phyloP scores from a whole-genome alignment of 805 yeast genomes.

The Kurtzmaniella cleridarum region DNA sequence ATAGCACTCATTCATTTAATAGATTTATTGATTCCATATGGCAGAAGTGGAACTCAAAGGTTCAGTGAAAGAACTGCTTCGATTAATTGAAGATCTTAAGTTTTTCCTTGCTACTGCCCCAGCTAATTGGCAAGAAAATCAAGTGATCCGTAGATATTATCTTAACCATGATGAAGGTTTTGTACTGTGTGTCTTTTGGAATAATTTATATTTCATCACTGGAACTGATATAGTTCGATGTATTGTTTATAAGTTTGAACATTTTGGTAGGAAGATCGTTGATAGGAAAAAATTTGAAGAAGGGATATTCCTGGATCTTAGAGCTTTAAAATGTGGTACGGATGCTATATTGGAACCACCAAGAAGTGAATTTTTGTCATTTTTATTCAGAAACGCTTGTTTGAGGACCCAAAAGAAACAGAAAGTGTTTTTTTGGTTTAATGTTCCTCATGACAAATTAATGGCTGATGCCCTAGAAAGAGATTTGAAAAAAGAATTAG shows the following conservation, averaged over 20 bases:
- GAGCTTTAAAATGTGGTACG: constrained; percentile 78
- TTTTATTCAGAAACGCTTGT: constrained; percentile 80
- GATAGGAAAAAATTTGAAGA: constrained; percentile 96
- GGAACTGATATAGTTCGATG: constrained; percentile 96
- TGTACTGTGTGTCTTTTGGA: constrained; percentile 91
- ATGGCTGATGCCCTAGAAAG: constrained; percentile 93
- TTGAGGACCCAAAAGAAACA: constrained; percentile 93
- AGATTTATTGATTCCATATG: background rate
- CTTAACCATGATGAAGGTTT: constrained; percentile 86
- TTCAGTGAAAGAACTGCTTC: constrained; percentile 41
- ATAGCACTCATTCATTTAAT: background rate
- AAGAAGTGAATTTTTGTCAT: constrained; percentile 75
- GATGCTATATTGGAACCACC: constrained; percentile 89
- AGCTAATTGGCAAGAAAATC: constrained; percentile 86
- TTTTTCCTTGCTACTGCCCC: constrained; percentile 92
- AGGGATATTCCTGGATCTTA: constrained; percentile 86
- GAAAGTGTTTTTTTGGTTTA: constrained; percentile 94
- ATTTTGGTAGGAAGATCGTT: constrained; percentile 77
- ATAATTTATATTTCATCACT: constrained; percentile 80
- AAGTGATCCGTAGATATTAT: constrained; percentile 79
- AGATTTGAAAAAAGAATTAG: constrained; percentile 74
- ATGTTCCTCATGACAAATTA: constrained; percentile 87
- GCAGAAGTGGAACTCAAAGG: background rate
- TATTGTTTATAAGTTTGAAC: constrained; percentile 79
- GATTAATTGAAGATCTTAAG: constrained; percentile 71